phyloP scores from a whole-genome alignment of 2,329 filamentous ascomycete genomes.

The Sclerotinia spermophila region DNA sequence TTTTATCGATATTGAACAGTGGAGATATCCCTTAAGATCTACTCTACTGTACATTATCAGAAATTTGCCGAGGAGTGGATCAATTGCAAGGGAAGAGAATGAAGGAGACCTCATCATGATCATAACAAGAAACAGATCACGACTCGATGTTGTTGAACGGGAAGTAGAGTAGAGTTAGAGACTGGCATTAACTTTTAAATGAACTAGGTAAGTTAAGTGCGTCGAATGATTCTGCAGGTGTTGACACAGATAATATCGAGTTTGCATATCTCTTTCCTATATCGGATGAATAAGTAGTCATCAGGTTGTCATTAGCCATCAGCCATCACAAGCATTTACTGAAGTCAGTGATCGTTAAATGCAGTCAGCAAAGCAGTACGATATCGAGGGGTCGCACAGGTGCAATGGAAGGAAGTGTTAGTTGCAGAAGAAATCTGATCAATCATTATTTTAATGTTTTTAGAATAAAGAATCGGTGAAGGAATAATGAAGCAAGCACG shows the following conservation, averaged over 20 bases:
- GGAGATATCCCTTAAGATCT: constrained; percentile 11
- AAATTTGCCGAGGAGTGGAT: constrained; percentile 7
- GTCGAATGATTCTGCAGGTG: constrained; percentile 9
- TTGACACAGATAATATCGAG: constrained; percentile 5
- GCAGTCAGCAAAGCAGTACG: constrained; percentile 17
- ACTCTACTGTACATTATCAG: not conserved
- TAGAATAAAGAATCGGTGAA: not conserved
- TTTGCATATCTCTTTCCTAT: not conserved
- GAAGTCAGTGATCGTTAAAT: constrained; percentile 4
- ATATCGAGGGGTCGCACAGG: not conserved
- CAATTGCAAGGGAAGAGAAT: constrained; percentile 2
- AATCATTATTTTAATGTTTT: not conserved
- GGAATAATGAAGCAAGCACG: not conserved
- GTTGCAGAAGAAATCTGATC: constrained; percentile 13
- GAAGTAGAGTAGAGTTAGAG: not conserved
- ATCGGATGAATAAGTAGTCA: constrained; percentile 15
- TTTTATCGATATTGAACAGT: not conserved
- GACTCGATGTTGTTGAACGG: not conserved
- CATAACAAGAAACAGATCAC: not conserved
- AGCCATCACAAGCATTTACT: not conserved
- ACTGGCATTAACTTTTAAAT: not conserved
- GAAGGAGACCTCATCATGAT: not conserved
- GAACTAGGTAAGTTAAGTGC: constrained; percentile 5
- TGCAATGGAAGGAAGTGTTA: constrained; percentile 11
- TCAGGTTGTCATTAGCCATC: not conserved